phyloP scores from a whole-genome alignment of 2,329 filamentous ascomycete genomes.

The Botrytis galanthina region DNA sequence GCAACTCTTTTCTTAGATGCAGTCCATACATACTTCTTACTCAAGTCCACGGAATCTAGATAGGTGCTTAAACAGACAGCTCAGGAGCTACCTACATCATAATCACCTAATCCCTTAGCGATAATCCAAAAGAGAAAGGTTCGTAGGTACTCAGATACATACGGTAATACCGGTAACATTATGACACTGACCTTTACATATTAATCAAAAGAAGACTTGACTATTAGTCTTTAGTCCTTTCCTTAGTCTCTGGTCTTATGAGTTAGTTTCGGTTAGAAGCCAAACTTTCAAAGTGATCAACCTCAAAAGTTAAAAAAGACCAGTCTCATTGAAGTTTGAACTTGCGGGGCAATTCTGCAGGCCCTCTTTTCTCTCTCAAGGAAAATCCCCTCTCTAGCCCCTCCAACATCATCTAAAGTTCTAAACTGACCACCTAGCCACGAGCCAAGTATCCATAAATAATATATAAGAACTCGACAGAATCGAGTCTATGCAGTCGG shows the following conservation, averaged over 20 bases:
- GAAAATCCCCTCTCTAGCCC: background rate
- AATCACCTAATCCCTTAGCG: background rate
- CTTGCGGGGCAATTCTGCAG: background rate
- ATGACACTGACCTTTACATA: background rate
- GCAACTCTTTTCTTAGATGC: background rate
- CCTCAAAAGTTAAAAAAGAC: background rate
- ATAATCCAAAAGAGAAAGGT: background rate
- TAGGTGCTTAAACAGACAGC: background rate
- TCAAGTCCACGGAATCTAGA: background rate
- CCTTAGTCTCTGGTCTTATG: background rate
- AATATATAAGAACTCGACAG: background rate
- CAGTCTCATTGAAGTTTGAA: background rate
- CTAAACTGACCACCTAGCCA: background rate
- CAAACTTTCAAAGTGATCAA: background rate
- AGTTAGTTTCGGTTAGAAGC: background rate
- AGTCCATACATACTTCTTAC: background rate
- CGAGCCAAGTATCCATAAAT: conserved; percentile 4
- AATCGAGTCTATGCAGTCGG: background rate
- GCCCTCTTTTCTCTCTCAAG: background rate
- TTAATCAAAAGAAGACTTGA: background rate
- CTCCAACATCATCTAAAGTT: background rate
- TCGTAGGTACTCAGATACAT: background rate
- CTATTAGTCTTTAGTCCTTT: background rate
- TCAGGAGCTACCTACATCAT: background rate
- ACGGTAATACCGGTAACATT: background rate